phyloP scores from a whole-genome alignment of 129 eudicot species.

The Tagetes erecta region DNA sequence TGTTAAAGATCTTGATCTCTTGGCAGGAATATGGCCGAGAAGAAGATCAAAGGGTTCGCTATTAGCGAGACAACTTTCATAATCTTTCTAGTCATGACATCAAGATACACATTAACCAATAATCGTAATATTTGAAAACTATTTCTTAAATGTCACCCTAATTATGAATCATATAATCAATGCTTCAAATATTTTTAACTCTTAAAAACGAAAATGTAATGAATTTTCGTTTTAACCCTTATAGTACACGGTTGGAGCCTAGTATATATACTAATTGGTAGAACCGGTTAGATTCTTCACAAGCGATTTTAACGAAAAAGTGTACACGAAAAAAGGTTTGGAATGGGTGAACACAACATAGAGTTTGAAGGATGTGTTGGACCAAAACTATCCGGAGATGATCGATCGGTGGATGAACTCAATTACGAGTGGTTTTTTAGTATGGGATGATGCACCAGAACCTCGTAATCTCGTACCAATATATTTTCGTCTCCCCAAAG shows the following conservation, averaged over 20 bases:
- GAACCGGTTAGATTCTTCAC: slow-evolving; percentile 49
- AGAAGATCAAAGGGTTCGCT: slow-evolving; percentile 68
- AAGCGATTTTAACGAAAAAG: slow-evolving; percentile 48
- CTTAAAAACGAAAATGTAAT: too few relatives aligned
- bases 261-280: slow-evolving; percentile 8
- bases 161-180: too few relatives aligned
- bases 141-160: too few relatives aligned
- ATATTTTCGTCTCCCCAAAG: slow-evolving; percentile 47
- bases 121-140: too few relatives aligned
- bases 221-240: too few relatives aligned
- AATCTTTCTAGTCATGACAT: slow-evolving; percentile 55
- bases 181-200: too few relatives aligned
- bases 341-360: slow-evolving; percentile 65
- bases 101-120: slow-evolving; percentile 36
- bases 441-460: slow-evolving; percentile 51
- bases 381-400: slow-evolving; percentile 57
- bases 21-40: slow-evolving; percentile 66
- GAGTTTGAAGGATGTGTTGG: slow-evolving; percentile 61
- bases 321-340: slow-evolving; percentile 58
- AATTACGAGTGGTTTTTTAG: slow-evolving; percentile 50
- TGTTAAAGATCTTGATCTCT: slow-evolving; percentile 52
- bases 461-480: slow-evolving; percentile 47
- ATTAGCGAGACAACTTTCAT: slow-evolving; percentile 67
- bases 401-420: slow-evolving; percentile 59
- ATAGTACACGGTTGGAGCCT: too few relatives aligned